These are phyloP conservation scores for Rubia peregrina DNA, from an alignment of 305 asterid species.

Conservation along the genomic window DNA sequence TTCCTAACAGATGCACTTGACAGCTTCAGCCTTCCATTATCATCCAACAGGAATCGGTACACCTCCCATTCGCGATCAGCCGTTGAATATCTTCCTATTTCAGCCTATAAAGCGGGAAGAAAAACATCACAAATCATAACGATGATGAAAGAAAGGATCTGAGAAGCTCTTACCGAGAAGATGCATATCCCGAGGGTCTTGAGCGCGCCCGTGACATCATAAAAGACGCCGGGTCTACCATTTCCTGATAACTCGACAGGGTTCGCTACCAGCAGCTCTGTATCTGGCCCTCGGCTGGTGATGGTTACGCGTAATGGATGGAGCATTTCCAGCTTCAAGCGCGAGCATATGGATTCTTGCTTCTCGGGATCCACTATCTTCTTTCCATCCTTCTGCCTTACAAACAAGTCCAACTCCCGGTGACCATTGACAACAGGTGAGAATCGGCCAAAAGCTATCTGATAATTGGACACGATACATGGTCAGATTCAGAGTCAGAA, in stretches of 20 bases:
- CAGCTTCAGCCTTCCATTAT: slow-evolving; percentile 42
- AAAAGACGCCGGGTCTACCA: slow-evolving; percentile 85
- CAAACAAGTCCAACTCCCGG: slow-evolving; percentile 68
- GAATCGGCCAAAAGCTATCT: slow-evolving; percentile 75
- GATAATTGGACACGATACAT: slow-evolving; percentile 17
- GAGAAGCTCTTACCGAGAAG: slow-evolving; percentile 49
- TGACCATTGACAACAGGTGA: slow-evolving; percentile 47
- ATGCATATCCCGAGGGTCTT: slow-evolving; percentile 69
- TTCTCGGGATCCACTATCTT: slow-evolving; percentile 77
- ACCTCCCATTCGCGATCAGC: slow-evolving; percentile 79
- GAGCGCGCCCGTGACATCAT: slow-evolving; percentile 61
- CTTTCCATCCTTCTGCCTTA: slow-evolving; percentile 58
- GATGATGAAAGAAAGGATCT: background rate
- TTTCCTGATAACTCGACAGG: slow-evolving; percentile 86
- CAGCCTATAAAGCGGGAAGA: slow-evolving; percentile 43
- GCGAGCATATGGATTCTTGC: slow-evolving; percentile 57
- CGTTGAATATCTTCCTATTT: slow-evolving; percentile 66
- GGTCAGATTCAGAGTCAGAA: slow-evolving; percentile 9
- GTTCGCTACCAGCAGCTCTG: slow-evolving; percentile 82
- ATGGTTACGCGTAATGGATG: slow-evolving; percentile 75
- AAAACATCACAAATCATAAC: background rate
- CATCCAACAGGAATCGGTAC: slow-evolving; percentile 71
- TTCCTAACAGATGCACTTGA: slow-evolving; percentile 38
- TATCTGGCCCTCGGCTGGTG: slow-evolving; percentile 70
- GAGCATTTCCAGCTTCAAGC: slow-evolving; percentile 68